Base-by-base conservation (phyloP, 2,329 filamentous ascomycete genomes). In the Calonectria naviculata region DNA sequence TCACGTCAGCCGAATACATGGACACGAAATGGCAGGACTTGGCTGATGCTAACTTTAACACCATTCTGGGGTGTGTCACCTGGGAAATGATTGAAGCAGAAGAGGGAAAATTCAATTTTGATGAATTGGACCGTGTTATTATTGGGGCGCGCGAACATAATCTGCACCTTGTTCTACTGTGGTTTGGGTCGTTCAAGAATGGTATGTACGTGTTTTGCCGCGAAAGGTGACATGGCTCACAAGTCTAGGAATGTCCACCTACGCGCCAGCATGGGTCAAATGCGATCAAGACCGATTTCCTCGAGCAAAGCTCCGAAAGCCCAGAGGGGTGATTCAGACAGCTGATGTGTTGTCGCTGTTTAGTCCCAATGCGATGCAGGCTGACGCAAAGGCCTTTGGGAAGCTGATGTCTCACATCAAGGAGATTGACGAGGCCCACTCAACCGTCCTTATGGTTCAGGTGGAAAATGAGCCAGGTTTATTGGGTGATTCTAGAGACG, bases 391-490 rank as follows among this genome's bases (percentile, higher is more conserved):
- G 9, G 81, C 81, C 1, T 83, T 83, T 67, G 67, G 70, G 0
- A 66, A 56, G n/a, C 71, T 82, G 1, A 81, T 83, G 79, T 44
- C n/a, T 0, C 75, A 81, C 31, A 36, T 81, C 0, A 83, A 83
- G 41, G 78, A 84, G 9, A 67, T 88, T 5, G 86, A 88, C 56
- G 78, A 79, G 49, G 74, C 78, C 6, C 80, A 58, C 24, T 58
- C 79, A 1, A 89, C 86, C 0, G 85, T 89, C 1, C 73, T 89
- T 10, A 89, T 88, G 87, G 83, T 88, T 1, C 87, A 89, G 71
- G 87, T 89, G 4, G 85, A 89, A 76, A 89, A 89, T 62, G 87
- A 89, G 74, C 80, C 80, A 0, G 87, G 87, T 0, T 65, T 88
- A 4, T 79, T 89, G 0, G 86, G 86, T 0, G 86, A 88, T 71